These are phyloP conservation scores for Podospora appendiculata DNA, from an alignment of 495 filamentous ascomycete species.

Conservation along the genomic window DNA sequence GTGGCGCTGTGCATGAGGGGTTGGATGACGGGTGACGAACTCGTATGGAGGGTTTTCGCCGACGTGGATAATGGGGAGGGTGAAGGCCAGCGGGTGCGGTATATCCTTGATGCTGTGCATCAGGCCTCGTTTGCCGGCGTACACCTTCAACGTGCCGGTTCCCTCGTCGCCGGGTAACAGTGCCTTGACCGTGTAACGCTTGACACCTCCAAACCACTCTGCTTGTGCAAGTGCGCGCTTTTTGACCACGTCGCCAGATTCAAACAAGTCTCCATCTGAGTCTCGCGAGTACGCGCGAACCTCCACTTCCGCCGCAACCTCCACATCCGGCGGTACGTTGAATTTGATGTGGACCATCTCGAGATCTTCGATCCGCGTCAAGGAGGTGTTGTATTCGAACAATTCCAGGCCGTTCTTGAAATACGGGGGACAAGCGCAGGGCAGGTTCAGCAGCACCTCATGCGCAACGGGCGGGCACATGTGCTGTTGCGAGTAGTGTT, in stretches of 20 bases:
- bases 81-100: conserved; percentile 82
- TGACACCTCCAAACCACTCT: conserved; percentile 79
- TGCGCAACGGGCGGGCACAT: conserved; percentile 81
- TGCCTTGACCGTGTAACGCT: conserved; percentile 88
- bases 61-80: conserved; percentile 82
- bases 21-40: conserved; percentile 88
- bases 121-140: conserved; percentile 85
- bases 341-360: conserved; percentile 89
- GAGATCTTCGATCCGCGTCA: conserved; percentile 77
- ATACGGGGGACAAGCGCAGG: conserved; percentile 75
- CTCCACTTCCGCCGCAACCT: conserved; percentile 91
- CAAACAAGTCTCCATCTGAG: conserved; percentile 84
- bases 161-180: conserved; percentile 86
- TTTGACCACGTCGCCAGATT: conserved; percentile 78
- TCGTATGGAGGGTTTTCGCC: conserved; percentile 91
- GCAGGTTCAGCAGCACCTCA: conserved; percentile 76
- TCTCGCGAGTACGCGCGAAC: conserved; percentile 71
- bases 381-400: conserved; percentile 84
- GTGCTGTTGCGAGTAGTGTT: conserved; percentile 80
- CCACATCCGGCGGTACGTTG: conserved; percentile 77
- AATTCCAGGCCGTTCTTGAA: conserved; percentile 75
- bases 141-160: conserved; percentile 79
- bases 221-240: conserved; percentile 86
- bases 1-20: conserved; percentile 91
- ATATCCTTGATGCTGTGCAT: conserved; percentile 96